These are phyloP conservation scores for Collybiopsis luxurians DNA, from an alignment of 768 basidiomycete species.

Conservation along the genomic window DNA sequence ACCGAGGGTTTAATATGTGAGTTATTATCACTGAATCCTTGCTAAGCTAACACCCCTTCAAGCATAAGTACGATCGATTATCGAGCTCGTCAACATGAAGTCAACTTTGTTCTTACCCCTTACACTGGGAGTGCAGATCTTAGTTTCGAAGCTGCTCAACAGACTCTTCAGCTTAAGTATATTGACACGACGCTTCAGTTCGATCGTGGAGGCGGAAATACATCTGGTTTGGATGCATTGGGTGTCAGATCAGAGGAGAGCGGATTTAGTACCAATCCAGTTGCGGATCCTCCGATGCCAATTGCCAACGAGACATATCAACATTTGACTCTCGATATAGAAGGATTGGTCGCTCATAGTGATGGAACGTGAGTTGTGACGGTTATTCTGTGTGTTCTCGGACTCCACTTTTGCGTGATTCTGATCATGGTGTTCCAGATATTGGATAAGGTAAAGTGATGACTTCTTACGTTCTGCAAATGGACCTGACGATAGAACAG, in stretches of 20 bases:
- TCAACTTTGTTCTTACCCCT: slow-evolving; percentile 57
- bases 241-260: slow-evolving; percentile 39
- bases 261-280: slow-evolving; percentile 23
- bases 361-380: slow-evolving; percentile 51
- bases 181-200: slow-evolving; percentile 44
- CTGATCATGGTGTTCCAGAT: slow-evolving; percentile 28
- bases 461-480: too few relatives aligned
- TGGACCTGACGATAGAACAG: too few relatives aligned
- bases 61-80: slow-evolving; percentile 58
- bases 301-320: slow-evolving; percentile 38
- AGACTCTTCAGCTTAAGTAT: slow-evolving; percentile 52
- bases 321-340: slow-evolving; percentile 53
- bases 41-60: slow-evolving; percentile 2
- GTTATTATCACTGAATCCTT: slow-evolving; percentile 9
- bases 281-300: slow-evolving; percentile 45
- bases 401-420: too few relatives aligned
- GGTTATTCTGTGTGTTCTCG: background rate
- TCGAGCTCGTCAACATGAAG: slow-evolving; percentile 58
- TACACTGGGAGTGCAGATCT: slow-evolving; percentile 47
- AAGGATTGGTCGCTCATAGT: slow-evolving; percentile 53
- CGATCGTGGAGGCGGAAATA: slow-evolving; percentile 43
- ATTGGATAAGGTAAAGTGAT: slow-evolving; percentile 37
- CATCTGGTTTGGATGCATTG: slow-evolving; percentile 55
- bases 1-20: slow-evolving; percentile 61
- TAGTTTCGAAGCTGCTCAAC: slow-evolving; percentile 44